Evolutionary conservation across 108 stramenopile genomes (phyloP), one percentile per base, ranked within the genome.

Genomic region (Aureococcus anophagefferens): DNA sequence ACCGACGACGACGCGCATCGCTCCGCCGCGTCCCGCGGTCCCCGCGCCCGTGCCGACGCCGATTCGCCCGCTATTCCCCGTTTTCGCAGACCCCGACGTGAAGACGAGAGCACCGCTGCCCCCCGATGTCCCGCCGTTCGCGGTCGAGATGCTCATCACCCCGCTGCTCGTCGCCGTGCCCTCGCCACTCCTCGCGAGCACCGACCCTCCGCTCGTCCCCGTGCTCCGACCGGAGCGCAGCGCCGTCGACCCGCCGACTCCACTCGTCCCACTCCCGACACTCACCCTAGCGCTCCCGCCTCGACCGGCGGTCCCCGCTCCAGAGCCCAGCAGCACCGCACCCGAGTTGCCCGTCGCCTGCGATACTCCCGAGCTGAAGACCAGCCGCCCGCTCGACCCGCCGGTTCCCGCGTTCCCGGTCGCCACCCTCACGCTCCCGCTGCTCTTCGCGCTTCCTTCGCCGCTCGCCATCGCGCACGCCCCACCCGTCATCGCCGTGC

Each of bases 211-310:
- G 0, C 67, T 66, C 11, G 51, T 67, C 13, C 29, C 29, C 9
- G 62, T 21, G 11, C 67, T 62, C 30, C 32, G 33, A 5, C 77
- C 77, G 16, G 62, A 72, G 21, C 14, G 59, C 30, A 77, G 40
- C 14, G 11, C 13, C 34, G 68, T 59, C 62, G 35, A 59, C 9
- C 84, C 84, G 33, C 74, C 82, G 17, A 33, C n/a, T 16, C 51
- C 51, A 33, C 76, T 77, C 5, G 64, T 29, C 0, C 82, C 71
- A 5, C 32, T 5, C 25, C 84, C 84, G 25, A 77, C 82, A n/a
- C 35, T 35, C 33, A 83, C 9, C 13, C n/a, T 33, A 14, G 79
- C 63, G n/a, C 59, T 46, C 29, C 84, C 84, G 3, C 84, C 84
- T 25, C 74, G 11, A 25, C 78, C 76, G 63, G 63, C 28, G 0